These are phyloP conservation scores for Aureobasidium sp. DNA, from an alignment of 2,329 filamentous ascomycete genomes.

Conservation along the genomic window DNA sequence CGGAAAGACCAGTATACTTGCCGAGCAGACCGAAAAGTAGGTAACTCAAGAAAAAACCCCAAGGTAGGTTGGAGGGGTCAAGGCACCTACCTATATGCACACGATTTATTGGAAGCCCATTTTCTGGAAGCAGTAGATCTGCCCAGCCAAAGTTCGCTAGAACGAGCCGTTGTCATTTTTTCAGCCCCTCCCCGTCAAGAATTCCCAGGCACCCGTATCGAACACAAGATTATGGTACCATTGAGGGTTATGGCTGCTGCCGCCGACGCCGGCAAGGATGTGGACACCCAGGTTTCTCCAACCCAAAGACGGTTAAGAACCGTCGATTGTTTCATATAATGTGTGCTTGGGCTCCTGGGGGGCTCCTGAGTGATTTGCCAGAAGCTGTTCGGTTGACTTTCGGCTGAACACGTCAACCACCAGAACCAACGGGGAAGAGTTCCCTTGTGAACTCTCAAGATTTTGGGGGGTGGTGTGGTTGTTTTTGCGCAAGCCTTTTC, in stretches of 20 bases:
- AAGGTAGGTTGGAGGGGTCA: not conserved
- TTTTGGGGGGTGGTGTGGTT: not conserved
- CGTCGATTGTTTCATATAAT: slow-evolving; percentile 5
- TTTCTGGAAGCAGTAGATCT: not conserved
- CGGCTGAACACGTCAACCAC: not conserved
- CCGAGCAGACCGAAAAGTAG: too few relatives aligned
- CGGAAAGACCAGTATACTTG: not conserved
- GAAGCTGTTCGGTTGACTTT: not conserved
- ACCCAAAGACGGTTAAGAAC: slow-evolving; percentile 1
- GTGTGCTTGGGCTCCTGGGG: not conserved
- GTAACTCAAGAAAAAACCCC: too few relatives aligned
- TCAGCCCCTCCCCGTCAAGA: too few relatives aligned
- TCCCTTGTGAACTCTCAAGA: not conserved
- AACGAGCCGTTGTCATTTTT: not conserved
- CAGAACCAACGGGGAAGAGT: not conserved
- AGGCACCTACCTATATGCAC: not conserved
- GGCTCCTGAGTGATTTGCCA: not conserved
- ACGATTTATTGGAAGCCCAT: too few relatives aligned
- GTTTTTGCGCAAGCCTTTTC: not conserved
- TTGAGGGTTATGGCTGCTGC: not conserved
- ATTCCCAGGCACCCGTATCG: not conserved
- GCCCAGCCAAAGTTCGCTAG: slow-evolving; percentile 5
- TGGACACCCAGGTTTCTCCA: not conserved
- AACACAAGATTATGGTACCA: too few relatives aligned
- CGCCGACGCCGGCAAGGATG: slow-evolving; percentile 3